These are phyloP conservation scores for Kwoniella sp. DNA, from an alignment of 768 basidiomycete genomes.

Conservation along the genomic window DNA sequence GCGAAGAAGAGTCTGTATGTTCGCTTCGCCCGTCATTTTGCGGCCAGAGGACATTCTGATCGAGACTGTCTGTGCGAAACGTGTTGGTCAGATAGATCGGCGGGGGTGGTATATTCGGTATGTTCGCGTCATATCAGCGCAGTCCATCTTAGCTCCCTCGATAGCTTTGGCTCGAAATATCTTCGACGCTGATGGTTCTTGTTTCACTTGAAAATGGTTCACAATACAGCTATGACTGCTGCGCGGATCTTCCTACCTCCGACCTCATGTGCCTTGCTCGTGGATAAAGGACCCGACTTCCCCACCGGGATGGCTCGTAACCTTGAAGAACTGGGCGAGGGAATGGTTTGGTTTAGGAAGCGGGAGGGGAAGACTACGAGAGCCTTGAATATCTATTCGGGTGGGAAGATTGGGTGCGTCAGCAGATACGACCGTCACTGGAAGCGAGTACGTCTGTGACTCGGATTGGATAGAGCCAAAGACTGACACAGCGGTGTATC, in stretches of 20 bases:
- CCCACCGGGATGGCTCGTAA: constrained; percentile 23
- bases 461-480: too few relatives aligned
- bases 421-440: neutral
- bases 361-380: constrained; percentile 39
- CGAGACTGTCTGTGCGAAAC: neutral
- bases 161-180: too few relatives aligned
- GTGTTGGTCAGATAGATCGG: constrained; percentile 38
- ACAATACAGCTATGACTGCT: constrained; percentile 38
- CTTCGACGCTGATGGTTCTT: neutral
- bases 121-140: constrained; percentile 4
- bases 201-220: neutral
- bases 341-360: constrained; percentile 40
- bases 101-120: constrained; percentile 48
- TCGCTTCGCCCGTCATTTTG: neutral
- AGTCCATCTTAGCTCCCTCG: too few relatives aligned
- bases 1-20: constrained; percentile 38
- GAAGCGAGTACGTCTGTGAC: neutral
- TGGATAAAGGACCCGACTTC: constrained; percentile 47
- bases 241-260: constrained; percentile 46
- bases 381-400: constrained; percentile 49
- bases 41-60: neutral
- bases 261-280: constrained; percentile 29
- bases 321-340: constrained; percentile 26
- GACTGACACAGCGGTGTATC: too few relatives aligned
- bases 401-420: constrained; percentile 39